phyloP scores from a whole-genome alignment of 768 basidiomycete species.

The Podaxis sp. region DNA sequence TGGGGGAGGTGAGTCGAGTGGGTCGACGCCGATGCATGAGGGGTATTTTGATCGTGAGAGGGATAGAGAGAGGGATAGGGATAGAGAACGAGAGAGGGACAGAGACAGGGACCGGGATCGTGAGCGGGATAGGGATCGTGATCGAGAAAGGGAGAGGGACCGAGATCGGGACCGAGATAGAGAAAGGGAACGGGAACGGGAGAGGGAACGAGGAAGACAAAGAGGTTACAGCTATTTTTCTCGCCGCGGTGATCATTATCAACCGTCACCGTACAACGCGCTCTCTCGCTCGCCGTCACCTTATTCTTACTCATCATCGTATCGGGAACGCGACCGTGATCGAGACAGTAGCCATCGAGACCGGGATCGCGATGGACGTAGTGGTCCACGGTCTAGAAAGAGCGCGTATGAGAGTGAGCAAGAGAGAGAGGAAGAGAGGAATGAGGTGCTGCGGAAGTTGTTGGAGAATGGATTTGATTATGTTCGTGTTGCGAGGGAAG shows the following conservation, averaged over 20 bases:
- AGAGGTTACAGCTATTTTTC: constrained; percentile 11
- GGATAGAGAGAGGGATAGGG: constrained; percentile 20
- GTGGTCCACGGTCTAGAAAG: constrained; percentile 1
- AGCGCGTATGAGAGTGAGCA: constrained; percentile 24
- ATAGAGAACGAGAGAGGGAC: not conserved
- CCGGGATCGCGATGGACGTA: not conserved
- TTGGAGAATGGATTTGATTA: constrained; percentile 65
- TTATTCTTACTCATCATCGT: constrained; percentile 10
- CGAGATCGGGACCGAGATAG: constrained; percentile 5
- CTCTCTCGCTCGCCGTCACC: constrained; percentile 12
- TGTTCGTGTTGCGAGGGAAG: constrained; percentile 48
- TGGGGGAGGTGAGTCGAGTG: constrained; percentile 9
- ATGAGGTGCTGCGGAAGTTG: constrained; percentile 47
- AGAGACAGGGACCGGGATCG: not conserved
- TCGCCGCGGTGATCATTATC: constrained; percentile 10
- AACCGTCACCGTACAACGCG: constrained; percentile 8
- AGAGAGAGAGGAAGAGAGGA: constrained; percentile 35
- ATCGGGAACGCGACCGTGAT: constrained; percentile 12
- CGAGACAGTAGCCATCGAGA: constrained; percentile 1
- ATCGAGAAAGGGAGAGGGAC: constrained; percentile 6
- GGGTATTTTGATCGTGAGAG: constrained; percentile 24
- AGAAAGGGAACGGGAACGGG: constrained; percentile 18
- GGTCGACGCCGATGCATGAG: constrained; percentile 9
- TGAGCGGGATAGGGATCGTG: not conserved
- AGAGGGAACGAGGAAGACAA: constrained; percentile 9